A percentile compares a stretch with the other conserved stretches of the same genome.
phyloP scores from a whole-genome alignment of 2,329 filamentous ascomycete genomes.

The Dothideomycetes sp. region DNA sequence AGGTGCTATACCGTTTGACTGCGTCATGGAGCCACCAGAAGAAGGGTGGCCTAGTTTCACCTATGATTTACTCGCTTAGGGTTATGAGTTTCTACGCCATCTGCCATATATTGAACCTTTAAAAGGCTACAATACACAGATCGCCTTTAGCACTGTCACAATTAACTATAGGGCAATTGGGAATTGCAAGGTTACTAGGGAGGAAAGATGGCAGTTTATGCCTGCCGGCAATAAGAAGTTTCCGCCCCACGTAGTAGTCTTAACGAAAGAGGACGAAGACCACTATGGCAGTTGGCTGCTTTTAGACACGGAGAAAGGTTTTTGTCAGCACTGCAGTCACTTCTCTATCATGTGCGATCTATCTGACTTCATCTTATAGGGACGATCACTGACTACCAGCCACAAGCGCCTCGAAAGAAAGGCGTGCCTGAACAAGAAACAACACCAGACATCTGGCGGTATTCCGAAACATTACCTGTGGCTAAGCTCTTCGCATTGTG shows the following conservation, averaged over 20 bases:
- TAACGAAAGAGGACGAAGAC: conserved; percentile 2
- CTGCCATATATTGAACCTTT: conserved; percentile 1
- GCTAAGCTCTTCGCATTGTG: conserved; percentile 2
- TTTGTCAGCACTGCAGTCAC: no score
- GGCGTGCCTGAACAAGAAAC: conserved; percentile 4
- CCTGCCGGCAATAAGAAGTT: conserved; percentile 3
- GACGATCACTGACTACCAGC: conserved; percentile 3
- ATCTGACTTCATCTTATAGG: neutral
- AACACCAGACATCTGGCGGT: conserved; percentile 4
- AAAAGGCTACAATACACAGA: conserved; percentile 1
- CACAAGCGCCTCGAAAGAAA: conserved; percentile 4
- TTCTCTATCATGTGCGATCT: neutral
- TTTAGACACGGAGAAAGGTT: conserved; percentile 6
- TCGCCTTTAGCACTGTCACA: neutral
- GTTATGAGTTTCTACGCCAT: neutral
- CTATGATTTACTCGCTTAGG: neutral
- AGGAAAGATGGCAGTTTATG: conserved; percentile 1
- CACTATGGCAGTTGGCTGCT: conserved; percentile 6
- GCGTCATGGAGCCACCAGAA: neutral
- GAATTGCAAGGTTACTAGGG: neutral
- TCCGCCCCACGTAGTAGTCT: conserved; percentile 3
- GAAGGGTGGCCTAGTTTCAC: neutral
- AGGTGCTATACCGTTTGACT: neutral
- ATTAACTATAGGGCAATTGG: conserved; percentile 2
- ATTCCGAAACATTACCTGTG: neutral